Percentiles rank a stretch among this genome's conserved stretches.
Conservation (phyloP, 2,329 filamentous ascomycete species). For the Dothideomycetes sp. region DNA sequence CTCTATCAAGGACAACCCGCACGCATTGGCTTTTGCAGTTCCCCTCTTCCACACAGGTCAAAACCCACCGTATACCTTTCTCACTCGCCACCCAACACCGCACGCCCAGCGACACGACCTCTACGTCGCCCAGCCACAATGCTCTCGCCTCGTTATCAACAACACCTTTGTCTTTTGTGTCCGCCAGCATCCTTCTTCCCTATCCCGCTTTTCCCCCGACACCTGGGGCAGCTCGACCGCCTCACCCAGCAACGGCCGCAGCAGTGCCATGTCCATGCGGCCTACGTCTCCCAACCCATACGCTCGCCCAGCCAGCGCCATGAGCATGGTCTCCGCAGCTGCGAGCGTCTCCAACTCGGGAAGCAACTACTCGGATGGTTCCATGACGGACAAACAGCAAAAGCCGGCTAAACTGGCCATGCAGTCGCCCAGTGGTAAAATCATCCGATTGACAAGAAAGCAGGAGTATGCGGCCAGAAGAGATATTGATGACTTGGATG, state of each 20-base stretch:
- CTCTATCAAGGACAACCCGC: constrained; percentile 90
- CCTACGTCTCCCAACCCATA: constrained; percentile 41
- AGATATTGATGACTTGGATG: constrained; percentile 32
- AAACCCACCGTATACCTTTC: constrained; percentile 89
- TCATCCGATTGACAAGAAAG: constrained; percentile 74
- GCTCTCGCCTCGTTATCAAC: constrained; percentile 74
- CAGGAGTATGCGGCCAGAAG: constrained; percentile 44
- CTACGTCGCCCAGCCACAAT: constrained; percentile 94
- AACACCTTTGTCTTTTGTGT: constrained; percentile 98
- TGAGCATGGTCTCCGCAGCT: constrained; percentile 47
- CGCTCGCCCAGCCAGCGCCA: constrained; percentile 44
- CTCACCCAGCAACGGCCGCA: constrained; percentile 16
- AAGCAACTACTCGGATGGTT: constrained; percentile 42
- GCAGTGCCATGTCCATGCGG: constrained; percentile 23
- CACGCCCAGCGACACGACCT: constrained; percentile 96
- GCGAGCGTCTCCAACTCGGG: constrained; percentile 37
- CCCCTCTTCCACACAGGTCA: constrained; percentile 83
- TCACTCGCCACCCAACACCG: constrained; percentile 85
- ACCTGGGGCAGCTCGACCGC: constrained; percentile 26
- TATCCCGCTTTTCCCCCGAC: constrained; percentile 28
- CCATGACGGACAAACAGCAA: constrained; percentile 39
- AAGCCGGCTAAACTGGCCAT: constrained; percentile 96
- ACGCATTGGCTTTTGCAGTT: constrained; percentile 79
- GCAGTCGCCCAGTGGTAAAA: constrained; percentile 89
- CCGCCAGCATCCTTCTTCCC: constrained; percentile 73